Evolutionary conservation across 225 moss, liverwort and hornwort species (phyloP).

Genomic region (Takakia lepidozioides): DNA sequence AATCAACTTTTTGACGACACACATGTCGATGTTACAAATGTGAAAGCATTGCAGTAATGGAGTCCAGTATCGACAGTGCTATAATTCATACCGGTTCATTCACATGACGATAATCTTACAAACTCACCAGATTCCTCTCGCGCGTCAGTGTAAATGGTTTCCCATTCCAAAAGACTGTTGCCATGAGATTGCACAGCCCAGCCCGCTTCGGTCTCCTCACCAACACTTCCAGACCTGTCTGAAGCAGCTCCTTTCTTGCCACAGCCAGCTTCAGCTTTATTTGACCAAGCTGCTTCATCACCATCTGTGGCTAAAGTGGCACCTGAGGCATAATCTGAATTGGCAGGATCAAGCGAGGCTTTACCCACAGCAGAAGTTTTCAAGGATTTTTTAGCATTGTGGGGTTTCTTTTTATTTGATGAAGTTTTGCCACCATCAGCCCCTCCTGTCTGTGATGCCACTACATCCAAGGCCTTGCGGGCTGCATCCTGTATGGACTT

Average conservation of each 20-base stretch:
- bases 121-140: slow-evolving; percentile 40
- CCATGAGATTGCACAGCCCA: slow-evolving; percentile 47
- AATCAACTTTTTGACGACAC: too few species aligned
- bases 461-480: slow-evolving; percentile 69
- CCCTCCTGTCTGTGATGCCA: slow-evolving; percentile 55
- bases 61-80: too few species aligned
- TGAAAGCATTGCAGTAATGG: too few species aligned
- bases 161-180: slow-evolving; percentile 34
- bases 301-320: slow-evolving; percentile 80
- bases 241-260: slow-evolving; percentile 70
- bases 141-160: slow-evolving; percentile 17
- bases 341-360: slow-evolving; percentile 51
- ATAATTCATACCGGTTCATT: background rate
- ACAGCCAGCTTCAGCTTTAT: slow-evolving; percentile 33
- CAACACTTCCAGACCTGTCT: slow-evolving; percentile 80
- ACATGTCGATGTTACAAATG: too few species aligned
- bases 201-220: slow-evolving; percentile 70
- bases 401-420: slow-evolving; percentile 55
- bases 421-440: slow-evolving; percentile 39
- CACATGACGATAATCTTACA: background rate
- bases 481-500: slow-evolving; percentile 88
- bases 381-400: slow-evolving; percentile 54
- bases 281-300: slow-evolving; percentile 56
- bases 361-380: slow-evolving; percentile 62
- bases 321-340: slow-evolving; percentile 65